Conservation (phyloP, 2,329 filamentous ascomycete species). For the Calonectria ilicicola region DNA sequence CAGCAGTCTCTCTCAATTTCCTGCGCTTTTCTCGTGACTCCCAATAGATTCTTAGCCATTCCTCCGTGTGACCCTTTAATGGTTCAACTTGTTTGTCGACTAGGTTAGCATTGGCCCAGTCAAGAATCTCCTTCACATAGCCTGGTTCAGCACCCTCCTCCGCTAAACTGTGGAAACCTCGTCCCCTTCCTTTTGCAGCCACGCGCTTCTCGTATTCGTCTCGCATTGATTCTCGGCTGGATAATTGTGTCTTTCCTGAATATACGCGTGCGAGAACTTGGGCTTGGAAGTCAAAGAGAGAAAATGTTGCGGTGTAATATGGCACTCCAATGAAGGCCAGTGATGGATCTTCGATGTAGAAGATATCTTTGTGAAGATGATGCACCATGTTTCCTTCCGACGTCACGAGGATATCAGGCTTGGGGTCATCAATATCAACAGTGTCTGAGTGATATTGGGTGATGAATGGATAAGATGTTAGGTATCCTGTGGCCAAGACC, state of each 20-base stretch:
- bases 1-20: conserved; percentile 19
- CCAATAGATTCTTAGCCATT: conserved; percentile 34
- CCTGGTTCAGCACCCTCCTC: conserved; percentile 35
- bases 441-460: conserved; percentile 57
- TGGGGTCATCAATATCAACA: conserved; percentile 57
- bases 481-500: conserved; percentile 77
- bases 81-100: conserved; percentile 20
- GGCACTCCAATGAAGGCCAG: conserved; percentile 74
- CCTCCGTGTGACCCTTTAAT: conserved; percentile 20
- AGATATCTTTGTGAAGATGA: conserved; percentile 78
- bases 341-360: conserved; percentile 76
- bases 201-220: conserved; percentile 40
- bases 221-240: conserved; percentile 7
- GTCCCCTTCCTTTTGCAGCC: conserved; percentile 29
- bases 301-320: conserved; percentile 76
- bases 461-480: conserved; percentile 75
- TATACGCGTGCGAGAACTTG: conserved; percentile 70
- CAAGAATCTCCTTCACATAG: conserved; percentile 38
- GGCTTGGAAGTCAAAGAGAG: conserved; percentile 78
- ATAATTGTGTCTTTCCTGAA: conserved; percentile 55
- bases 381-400: conserved; percentile 72
- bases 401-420: conserved; percentile 68
- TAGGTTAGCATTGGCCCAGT: conserved; percentile 34
- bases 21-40: conserved; percentile 25
- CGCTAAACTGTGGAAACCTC: conserved; percentile 42